These are phyloP conservation scores for Phytopythium delawarense DNA, from an alignment of 352 stramenopile genomes.

Conservation along the genomic window DNA sequence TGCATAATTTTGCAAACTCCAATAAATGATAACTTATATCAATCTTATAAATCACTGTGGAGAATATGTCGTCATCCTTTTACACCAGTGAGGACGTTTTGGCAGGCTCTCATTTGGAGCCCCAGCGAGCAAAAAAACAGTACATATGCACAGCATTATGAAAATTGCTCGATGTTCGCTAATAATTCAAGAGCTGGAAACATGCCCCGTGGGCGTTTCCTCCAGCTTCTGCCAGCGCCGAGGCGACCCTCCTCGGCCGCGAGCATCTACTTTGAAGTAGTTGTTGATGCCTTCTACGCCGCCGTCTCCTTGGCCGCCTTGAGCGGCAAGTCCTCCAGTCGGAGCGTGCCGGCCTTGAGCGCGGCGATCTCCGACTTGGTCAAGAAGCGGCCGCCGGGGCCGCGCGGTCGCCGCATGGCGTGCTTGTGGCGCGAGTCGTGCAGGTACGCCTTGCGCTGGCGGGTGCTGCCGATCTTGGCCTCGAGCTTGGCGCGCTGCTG, in stretches of 20 bases:
- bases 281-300: constrained; percentile 1
- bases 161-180: too few relatives aligned
- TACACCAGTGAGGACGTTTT: too few relatives aligned
- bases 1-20: too few relatives aligned
- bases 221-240: background rate
- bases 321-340: constrained; percentile 48
- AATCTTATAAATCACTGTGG: too few relatives aligned
- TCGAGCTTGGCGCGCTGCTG: constrained; percentile 76
- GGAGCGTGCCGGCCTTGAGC: constrained; percentile 60
- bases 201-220: background rate
- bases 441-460: constrained; percentile 73
- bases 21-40: too few relatives aligned
- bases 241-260: background rate
- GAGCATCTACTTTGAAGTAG: background rate
- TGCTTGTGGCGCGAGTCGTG: constrained; percentile 76
- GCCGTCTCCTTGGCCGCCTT: constrained; percentile 30
- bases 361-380: constrained; percentile 78
- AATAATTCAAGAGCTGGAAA: constrained; percentile 1
- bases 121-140: too few relatives aligned
- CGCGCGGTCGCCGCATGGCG: constrained; percentile 67
- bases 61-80: too few relatives aligned
- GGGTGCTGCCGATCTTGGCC: constrained; percentile 54
- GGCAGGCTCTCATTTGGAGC: too few relatives aligned
- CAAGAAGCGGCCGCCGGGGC: constrained; percentile 67
- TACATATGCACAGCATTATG: too few relatives aligned